Percentiles rank a stretch among this genome's conserved stretches.
These are phyloP conservation scores for Hibiscus syriacus DNA, from an alignment of 345 rosid species.

Conservation along the genomic window DNA sequence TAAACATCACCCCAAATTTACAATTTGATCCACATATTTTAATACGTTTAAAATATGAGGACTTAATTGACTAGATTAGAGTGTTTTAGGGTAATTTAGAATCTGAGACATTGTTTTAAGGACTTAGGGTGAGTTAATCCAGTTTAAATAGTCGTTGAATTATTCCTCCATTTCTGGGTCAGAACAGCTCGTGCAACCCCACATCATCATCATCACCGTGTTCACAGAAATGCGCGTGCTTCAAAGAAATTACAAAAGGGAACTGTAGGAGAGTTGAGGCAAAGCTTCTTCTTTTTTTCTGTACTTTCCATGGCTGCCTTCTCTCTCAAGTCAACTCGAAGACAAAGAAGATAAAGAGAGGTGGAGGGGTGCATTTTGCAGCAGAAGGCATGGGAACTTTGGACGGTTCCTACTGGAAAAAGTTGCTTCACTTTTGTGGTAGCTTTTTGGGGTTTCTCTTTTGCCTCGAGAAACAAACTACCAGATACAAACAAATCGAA, in stretches of 20 bases:
- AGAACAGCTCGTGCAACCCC: not conserved
- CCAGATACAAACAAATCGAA: not conserved
- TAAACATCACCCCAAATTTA: not conserved
- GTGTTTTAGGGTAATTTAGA: too few species aligned
- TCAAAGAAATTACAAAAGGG: conserved; percentile 10
- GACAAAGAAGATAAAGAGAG: not conserved
- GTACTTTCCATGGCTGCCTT: not conserved
- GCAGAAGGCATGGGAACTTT: not conserved
- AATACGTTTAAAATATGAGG: too few species aligned
- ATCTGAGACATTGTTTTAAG: not conserved
- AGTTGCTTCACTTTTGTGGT: conserved; percentile 15
- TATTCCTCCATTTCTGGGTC: conserved; percentile 16
- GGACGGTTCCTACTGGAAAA: conserved; percentile 7
- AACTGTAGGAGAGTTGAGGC: not conserved
- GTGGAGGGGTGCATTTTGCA: conserved; percentile 1
- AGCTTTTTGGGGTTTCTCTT: conserved; percentile 2
- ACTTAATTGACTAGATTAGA: too few species aligned
- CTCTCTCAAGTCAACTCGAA: conserved; percentile 14
- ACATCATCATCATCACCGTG: conserved; percentile 10
- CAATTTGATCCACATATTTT: too few species aligned
- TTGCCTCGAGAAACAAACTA: not conserved
- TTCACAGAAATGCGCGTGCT: conserved; percentile 34
- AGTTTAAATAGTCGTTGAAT: not conserved
- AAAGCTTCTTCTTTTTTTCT: not conserved
- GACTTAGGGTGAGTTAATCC: not conserved